Conservation (phyloP, 2,329 filamentous ascomycete species). For the Myriangium duriaei region DNA sequence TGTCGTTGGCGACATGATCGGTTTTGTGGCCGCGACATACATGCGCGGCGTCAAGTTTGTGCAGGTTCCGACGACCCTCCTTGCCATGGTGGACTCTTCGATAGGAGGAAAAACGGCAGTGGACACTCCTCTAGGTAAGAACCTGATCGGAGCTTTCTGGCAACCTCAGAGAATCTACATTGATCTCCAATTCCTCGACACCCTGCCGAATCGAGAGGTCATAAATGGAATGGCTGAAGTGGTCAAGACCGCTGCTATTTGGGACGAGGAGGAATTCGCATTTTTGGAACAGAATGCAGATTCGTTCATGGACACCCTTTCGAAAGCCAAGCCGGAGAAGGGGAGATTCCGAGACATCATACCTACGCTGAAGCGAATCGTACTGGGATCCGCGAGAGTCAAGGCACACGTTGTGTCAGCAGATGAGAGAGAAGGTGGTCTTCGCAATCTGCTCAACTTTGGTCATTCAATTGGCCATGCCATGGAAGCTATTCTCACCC, state of each 20-base stretch:
- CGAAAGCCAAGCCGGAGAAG: conserved; percentile 40
- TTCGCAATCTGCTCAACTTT: conserved; percentile 92
- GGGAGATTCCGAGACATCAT: conserved; percentile 56
- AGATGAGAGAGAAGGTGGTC: conserved; percentile 85
- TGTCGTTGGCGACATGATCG: conserved; percentile 96
- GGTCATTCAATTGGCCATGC: conserved; percentile 97
- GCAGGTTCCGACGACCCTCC: conserved; percentile 86
- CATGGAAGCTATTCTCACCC: conserved; percentile 87
- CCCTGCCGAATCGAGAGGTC: conserved; percentile 79
- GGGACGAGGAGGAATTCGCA: conserved; percentile 77
- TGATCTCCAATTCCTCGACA: conserved; percentile 82
- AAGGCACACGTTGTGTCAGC: conserved; percentile 91
- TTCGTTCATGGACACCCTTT: conserved; percentile 59
- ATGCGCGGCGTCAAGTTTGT: conserved; percentile 96
- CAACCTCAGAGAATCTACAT: conserved; percentile 91
- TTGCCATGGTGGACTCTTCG: conserved; percentile 96
- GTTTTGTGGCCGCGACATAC: conserved; percentile 93
- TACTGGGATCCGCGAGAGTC: conserved; percentile 79
- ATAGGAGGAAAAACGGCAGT: conserved; percentile 98
- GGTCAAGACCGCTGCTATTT: conserved; percentile 75
- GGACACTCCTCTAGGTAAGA: conserved; percentile 91
- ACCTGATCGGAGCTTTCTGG: conserved; percentile 92
- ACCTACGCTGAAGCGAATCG: conserved; percentile 44
- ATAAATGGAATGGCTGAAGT: conserved; percentile 99
- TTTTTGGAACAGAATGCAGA: conserved; percentile 71